These are phyloP conservation scores for Calvatia gigantea DNA, from an alignment of 768 basidiomycete species.

Conservation along the genomic window DNA sequence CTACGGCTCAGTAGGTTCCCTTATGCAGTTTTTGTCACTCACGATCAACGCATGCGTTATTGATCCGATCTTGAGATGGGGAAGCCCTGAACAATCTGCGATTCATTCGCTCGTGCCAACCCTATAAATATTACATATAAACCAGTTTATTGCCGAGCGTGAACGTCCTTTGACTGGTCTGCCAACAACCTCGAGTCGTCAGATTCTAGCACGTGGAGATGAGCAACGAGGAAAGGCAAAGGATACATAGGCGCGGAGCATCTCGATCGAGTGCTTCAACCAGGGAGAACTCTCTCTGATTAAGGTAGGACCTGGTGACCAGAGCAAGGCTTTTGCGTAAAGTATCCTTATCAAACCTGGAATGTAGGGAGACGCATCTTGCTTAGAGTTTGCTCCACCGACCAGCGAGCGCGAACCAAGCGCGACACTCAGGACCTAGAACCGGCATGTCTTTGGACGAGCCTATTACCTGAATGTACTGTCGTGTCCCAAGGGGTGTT, in stretches of 20 bases:
- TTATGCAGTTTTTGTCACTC: conserved; percentile 1
- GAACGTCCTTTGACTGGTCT: background rate
- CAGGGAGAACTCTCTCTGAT: background rate
- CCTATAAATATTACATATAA: background rate
- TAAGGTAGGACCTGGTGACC: background rate
- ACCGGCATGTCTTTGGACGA: background rate
- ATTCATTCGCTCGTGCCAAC: background rate
- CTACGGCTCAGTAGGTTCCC: background rate
- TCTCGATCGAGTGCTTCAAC: background rate
- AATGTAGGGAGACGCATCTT: background rate
- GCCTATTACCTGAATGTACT: background rate
- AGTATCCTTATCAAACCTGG: background rate
- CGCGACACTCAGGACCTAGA: background rate
- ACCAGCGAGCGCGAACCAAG: background rate
- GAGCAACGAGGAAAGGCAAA: background rate
- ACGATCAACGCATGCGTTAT: background rate
- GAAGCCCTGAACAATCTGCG: conserved; percentile 1
- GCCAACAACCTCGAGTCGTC: conserved; percentile 1
- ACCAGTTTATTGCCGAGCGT: conserved; percentile 9
- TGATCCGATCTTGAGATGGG: conserved; percentile 11
- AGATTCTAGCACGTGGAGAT: background rate
- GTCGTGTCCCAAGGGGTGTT: background rate
- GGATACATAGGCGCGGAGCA: background rate
- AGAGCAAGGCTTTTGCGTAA: background rate
- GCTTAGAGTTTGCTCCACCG: conserved; percentile 1